Conservation (phyloP, 2,329 filamentous ascomycete species). For the Huntiella omanensis region DNA sequence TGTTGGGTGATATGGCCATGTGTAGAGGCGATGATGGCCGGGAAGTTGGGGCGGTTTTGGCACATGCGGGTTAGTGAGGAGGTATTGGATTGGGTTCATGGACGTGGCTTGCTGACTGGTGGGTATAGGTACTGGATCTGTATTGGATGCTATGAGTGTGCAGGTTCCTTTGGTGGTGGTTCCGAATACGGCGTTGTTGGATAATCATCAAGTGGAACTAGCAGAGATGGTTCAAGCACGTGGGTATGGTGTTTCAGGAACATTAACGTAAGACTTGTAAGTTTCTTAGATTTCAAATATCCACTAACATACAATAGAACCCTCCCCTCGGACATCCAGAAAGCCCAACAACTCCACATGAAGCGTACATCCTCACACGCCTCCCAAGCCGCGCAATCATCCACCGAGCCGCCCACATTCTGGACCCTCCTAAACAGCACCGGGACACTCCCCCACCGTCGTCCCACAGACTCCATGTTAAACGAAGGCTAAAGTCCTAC, state of each 20-base stretch:
- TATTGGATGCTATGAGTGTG: slow-evolving; percentile 62
- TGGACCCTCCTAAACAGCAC: not conserved
- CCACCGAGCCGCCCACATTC: not conserved
- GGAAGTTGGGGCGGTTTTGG: slow-evolving; percentile 56
- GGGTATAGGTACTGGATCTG: slow-evolving; percentile 61
- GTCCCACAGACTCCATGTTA: too few relatives aligned
- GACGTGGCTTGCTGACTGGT: not conserved
- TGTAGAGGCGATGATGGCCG: slow-evolving; percentile 14
- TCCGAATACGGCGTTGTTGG: slow-evolving; percentile 61
- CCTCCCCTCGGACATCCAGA: not conserved
- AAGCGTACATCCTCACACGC: not conserved
- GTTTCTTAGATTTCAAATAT: too few relatives aligned
- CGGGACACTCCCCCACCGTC: too few relatives aligned
- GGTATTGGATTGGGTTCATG: slow-evolving; percentile 3
- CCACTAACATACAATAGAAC: not conserved
- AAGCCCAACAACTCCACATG: not conserved
- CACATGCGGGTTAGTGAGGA: slow-evolving; percentile 58
- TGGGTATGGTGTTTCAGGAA: slow-evolving; percentile 5
- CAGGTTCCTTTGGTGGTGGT: slow-evolving; percentile 71
- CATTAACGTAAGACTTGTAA: slow-evolving; percentile 1
- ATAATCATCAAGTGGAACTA: slow-evolving; percentile 83
- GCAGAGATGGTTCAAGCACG: slow-evolving; percentile 48
- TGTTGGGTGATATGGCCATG: slow-evolving; percentile 7
- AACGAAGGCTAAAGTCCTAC: not conserved
- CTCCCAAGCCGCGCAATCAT: not conserved